Base-by-base conservation (phyloP, 495 filamentous ascomycete genomes). In the Cercophora newfieldiana region DNA sequence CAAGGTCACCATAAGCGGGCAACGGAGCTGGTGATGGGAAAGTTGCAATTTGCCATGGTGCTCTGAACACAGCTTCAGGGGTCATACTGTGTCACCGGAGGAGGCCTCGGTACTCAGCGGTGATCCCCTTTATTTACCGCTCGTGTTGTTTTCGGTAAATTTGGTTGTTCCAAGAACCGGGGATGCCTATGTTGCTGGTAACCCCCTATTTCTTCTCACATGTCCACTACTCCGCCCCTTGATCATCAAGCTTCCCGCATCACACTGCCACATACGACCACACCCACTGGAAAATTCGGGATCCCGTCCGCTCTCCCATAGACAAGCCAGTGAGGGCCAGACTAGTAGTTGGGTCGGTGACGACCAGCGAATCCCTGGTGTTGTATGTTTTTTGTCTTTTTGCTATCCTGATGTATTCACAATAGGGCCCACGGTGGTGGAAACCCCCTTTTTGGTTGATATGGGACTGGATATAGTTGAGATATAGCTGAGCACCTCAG, bases 261-360 rank as follows among this genome's bases (percentile, higher is more conserved):
- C n/a, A n/a, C n/a, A 44, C 12, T 44, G 12, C n/a, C 64, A 76
- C 69, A 76, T 82, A 79, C 79, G 78, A 79, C 77, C 79, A 81
- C 72, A 81, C 61, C 72, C 70, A 71, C 29, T 71, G 68, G 81
- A 81, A 68, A 75, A 75, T 65, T 77, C 79, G 80, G 79, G 75
- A 79, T 80, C 79, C 81, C 80, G 80, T 83, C 79, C 78, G 81
- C 77, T 82, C 80, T 79, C 76, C 78, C 78, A 73, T 80, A 77
- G 76, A 76, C 69, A 78, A 79, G 71, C 74, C 62, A 63, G 63
- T 66, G 59, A 66, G 50, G 59, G 74, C 72, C 68, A 58, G 73
- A 77, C 61, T 71, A 80, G 79, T 80, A 81, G 74, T 82, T 76
- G 74, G 75, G 79, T 81, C 74, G 80, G 78, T 80, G 80, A 80